Conservation (phyloP, 441 rosid genomes). For the Theobroma grandiflorum region DNA sequence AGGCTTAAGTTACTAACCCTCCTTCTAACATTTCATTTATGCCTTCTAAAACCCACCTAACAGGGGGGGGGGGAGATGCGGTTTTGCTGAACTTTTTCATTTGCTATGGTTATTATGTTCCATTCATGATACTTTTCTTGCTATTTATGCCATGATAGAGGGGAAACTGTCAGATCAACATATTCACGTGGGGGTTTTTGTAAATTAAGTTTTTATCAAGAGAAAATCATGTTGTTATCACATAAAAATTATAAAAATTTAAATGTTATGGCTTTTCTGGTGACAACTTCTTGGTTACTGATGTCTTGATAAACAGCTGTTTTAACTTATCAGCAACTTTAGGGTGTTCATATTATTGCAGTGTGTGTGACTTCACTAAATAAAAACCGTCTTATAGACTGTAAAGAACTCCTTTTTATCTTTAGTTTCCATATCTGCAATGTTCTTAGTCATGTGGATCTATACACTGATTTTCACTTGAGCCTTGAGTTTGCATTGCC, state of each 20-base stretch:
- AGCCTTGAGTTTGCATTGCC: not conserved
- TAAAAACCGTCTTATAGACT: not conserved
- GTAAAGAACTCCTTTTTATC: not conserved
- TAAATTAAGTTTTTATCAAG: not conserved
- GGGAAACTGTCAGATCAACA: not conserved
- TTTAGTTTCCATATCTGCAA: not conserved
- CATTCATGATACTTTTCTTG: not conserved
- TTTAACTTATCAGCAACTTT: not conserved
- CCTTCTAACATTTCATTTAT: not conserved
- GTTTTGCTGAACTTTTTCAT: slow-evolving; percentile 10
- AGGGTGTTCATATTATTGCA: not conserved
- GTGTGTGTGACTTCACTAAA: not conserved
- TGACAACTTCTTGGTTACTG: not conserved
- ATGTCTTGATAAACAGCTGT: not conserved
- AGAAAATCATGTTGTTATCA: not conserved
- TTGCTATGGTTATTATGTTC: not conserved
- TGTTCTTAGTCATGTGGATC: not conserved
- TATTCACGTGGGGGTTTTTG: not conserved
- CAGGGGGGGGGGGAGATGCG: no score
- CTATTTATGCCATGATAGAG: not conserved
- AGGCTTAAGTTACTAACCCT: not conserved
- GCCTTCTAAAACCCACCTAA: not conserved
- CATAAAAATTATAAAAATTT: not conserved
- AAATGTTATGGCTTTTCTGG: slow-evolving; percentile 3
- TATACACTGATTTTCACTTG: not conserved